Evolutionary conservation across 2,329 filamentous ascomycete species (phyloP).

Genomic region (Paradendryphiella salina): DNA sequence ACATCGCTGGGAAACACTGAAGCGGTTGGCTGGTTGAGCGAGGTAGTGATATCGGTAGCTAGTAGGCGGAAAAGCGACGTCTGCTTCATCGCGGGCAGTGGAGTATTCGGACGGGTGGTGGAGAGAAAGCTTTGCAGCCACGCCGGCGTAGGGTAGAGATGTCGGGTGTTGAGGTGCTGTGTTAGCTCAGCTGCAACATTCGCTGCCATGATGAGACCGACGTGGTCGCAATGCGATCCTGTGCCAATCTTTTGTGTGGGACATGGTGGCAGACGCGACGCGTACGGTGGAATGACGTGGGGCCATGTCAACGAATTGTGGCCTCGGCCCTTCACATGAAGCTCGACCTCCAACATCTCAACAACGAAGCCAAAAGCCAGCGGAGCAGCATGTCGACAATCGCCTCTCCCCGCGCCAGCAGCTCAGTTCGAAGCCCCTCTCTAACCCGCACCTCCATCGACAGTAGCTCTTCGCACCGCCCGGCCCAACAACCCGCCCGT

Average conservation of each 20-base stretch:
- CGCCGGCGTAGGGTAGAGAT: constrained; percentile 57
- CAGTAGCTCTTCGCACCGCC: constrained; percentile 21
- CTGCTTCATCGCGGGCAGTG: constrained; percentile 72
- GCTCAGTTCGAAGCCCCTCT: constrained; percentile 66
- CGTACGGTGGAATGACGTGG: constrained; percentile 30
- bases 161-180: constrained; percentile 60
- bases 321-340: constrained; percentile 28
- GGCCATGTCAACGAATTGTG: constrained; percentile 15
- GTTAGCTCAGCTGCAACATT: constrained; percentile 47
- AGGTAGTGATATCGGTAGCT: constrained; percentile 71
- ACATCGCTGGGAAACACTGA: constrained; percentile 63
- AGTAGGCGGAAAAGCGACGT: constrained; percentile 82
- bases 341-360: constrained; percentile 3
- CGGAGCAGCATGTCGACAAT: constrained; percentile 58
- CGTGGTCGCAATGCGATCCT: not conserved
- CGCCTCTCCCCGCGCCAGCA: constrained; percentile 62
- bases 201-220: constrained; percentile 29
- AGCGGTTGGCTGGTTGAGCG: constrained; percentile 50
- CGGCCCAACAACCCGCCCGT: constrained; percentile 52
- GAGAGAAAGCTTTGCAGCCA: constrained; percentile 69
- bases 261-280: constrained; percentile 25
- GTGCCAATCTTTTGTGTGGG: not conserved
- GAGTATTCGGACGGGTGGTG: constrained; percentile 58
- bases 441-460: constrained; percentile 77
- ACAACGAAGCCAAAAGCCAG: not conserved